Evolutionary conservation across 2,329 filamentous ascomycete species (phyloP), one percentile per base, ranked within the genome.

Genomic region (Juglanconis oblonga): DNA sequence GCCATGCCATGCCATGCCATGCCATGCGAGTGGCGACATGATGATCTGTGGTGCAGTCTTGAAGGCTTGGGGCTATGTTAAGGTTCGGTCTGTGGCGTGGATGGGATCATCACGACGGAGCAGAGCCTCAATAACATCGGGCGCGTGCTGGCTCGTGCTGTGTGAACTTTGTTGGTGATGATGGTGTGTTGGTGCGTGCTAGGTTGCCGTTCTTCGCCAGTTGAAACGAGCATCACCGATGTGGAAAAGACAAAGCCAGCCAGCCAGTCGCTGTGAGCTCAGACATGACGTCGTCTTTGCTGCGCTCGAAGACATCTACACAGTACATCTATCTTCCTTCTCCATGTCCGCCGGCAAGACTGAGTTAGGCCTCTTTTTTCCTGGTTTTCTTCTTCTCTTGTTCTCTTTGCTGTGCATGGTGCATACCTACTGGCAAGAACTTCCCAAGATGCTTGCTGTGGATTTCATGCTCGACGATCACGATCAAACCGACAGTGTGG

Each of bases 71-170:
- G 17, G n/a, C 42, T 24, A 45, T n/a, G 42, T 45, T 52, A 17
- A 52, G 33, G 29, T 52, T 38, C 32, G 38, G 13, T 52, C 49
- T 38, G 38, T n/a, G n/a, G n/a, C 29, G 52, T 55, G 32, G 32
- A 32, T 24, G 54, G 51, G 52, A 59, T 55, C 56, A 62, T 59
- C 52, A 55, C 14, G 40, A 36, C 32, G n/a, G 33, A 44, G 48
- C 60, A 62, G 60, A 62, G 60, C 60, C 60, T 57, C 60, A 38
- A 62, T 59, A 29, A 49, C 35, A 52, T 36, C 29, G 58, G 17
- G n/a, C 38, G 40, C 24, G 33, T 14, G 24, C 24, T 47, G 44
- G 44, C 44, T 47, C 44, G 47, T 52, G 58, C 38, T 55, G 52
- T 38, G 57, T n/a, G n/a, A 45, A 59, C 45, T 52, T 50, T 55